Evolutionary conservation across 495 filamentous ascomycete genomes (phyloP), one percentile per base, ranked within the genome.

Genomic region (Xylaria castorea): DNA sequence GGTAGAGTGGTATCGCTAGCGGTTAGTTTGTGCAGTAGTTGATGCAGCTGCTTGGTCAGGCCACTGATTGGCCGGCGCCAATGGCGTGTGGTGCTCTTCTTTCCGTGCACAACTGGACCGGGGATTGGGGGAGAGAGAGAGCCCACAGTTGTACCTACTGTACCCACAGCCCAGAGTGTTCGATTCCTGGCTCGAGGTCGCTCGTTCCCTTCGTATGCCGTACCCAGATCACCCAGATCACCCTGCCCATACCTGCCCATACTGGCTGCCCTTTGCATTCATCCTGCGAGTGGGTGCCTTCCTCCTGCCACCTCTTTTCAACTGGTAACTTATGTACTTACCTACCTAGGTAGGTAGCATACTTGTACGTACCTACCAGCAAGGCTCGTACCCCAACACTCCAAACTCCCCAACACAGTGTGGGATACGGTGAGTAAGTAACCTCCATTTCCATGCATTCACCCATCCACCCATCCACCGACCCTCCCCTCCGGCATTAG

Each of bases 1-100:
- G 42, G 51, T 66, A 60, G 57, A 71, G 72, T 71, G 34, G 67
- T 62, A 71, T 74, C 27, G 60, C 67, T 66, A 64, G 55, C 22
- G 32, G 62, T 27, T 55, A 58, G 60, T 11, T 20, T 63, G 46
- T 66, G 60, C 58, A 67, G 69, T 71, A 66, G 67, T 55, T 18
- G 55, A 70, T 30, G 71, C 50, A 66, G 30, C 27, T 69, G 38
- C 51, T 16, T 25, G 34, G 48, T 22, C 30, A 27, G 66, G 22
- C 63, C 30, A 14, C 38, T 58, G 62, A 66, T 66, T 66, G 62
- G 65, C 40, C 30, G 46, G 40, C n/a, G 20, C n/a, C 66, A 51
- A 44, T 51, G 66, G 66, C 60, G 63, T 66, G 63, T 64, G 60
- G 60, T 74, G 42, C 32, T 57, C 50, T n/a, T 58, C 38, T 42